Base-by-base conservation (phyloP, 1,284 basidiomycete genomes). In the Apiotrichum mycotoxinovorans region DNA sequence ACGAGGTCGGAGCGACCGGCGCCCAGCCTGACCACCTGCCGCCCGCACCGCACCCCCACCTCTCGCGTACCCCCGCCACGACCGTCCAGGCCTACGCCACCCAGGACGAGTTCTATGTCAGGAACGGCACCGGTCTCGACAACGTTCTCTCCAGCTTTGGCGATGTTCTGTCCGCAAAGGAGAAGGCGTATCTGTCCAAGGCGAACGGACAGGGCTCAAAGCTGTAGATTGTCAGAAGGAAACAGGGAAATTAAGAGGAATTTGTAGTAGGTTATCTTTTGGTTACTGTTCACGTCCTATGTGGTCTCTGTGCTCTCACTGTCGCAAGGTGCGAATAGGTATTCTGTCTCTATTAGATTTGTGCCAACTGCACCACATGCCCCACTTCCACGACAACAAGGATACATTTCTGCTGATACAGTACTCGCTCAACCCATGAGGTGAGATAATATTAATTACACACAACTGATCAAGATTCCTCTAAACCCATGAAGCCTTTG, bases 41-140 rank as follows among this genome's bases (percentile, higher is more conserved):
- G n/a, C 51, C 56, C 23, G 47, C 46, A 15, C 51, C 56, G 2
- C 56, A 57, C 33, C 56, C 56, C 11, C 40, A 37, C 22, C 56
- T 57, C 25, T 41, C 40, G 33, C 27, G 56, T 14, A 57, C 56
- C n/a, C 56, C 56, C 2, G 56, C 56, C 2, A 35, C 15, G 20
- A 17, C 30, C 2, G 22, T 41, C 4, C 44, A 38, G 14, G 41
- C 35, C 25, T 57, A 57, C 26, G n/a, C 15, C n/a, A 17, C 26
- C 3, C 15, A 40, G 1, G 26, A 38, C 40, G 51, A 57, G 40
- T 57, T 57, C 27, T 57, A 52, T 22, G 41, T 53, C 25, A 25
- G 42, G 8, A 42, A 48, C 20, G 56, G 56, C 4, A 37, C 45
- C 4, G 46, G 51, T 2, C 14, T 33, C 15, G 38, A 38, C 22